A percentile compares a stretch with the other conserved stretches of the same genome.
Evolutionary conservation across 352 stramenopile species (phyloP).

Genomic region (Phytophthora colocasiae): DNA sequence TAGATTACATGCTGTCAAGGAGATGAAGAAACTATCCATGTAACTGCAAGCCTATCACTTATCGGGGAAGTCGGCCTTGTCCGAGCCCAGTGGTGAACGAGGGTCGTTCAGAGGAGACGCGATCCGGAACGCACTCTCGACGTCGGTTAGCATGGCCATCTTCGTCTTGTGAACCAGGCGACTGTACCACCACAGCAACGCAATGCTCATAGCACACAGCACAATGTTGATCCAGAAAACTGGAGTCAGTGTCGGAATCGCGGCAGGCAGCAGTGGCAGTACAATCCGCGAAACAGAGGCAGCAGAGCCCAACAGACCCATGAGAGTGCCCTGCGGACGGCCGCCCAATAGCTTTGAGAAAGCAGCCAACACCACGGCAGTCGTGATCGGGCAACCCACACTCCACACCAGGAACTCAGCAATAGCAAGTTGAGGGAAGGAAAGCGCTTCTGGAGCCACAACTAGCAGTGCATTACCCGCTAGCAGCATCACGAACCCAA

Average conservation of each 20-base stretch:
- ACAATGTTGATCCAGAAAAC: conserved; percentile 82
- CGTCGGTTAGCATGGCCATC: conserved; percentile 46
- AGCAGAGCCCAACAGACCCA: conserved; percentile 72
- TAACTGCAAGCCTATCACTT: conserved; percentile 13
- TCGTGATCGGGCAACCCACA: conserved; percentile 76
- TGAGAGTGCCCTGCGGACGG: conserved; percentile 75
- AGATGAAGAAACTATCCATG: conserved; percentile 4
- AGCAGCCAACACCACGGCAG: conserved; percentile 65
- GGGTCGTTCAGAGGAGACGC: conserved; percentile 35
- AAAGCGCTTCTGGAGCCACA: conserved; percentile 39
- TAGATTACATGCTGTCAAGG: conserved; percentile 3
- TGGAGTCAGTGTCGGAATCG: conserved; percentile 62
- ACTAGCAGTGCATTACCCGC: conserved; percentile 66
- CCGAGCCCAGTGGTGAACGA: conserved; percentile 49
- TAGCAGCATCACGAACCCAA: conserved; percentile 63
- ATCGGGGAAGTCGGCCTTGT: conserved; percentile 39
- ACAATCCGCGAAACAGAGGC: conserved; percentile 77
- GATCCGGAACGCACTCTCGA: conserved; percentile 39
- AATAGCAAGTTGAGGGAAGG: conserved; percentile 57
- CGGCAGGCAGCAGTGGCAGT: conserved; percentile 64
- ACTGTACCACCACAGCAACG: conserved; percentile 65
- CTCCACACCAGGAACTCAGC: conserved; percentile 76
- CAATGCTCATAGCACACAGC: conserved; percentile 62
- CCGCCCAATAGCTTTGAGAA: conserved; percentile 76
- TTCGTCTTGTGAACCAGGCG: conserved; percentile 57